Percentiles rank a stretch among this genome's conserved stretches.
These are phyloP conservation scores for Phytophthora uliginosa DNA, from an alignment of 352 stramenopile genomes.

Conservation along the genomic window DNA sequence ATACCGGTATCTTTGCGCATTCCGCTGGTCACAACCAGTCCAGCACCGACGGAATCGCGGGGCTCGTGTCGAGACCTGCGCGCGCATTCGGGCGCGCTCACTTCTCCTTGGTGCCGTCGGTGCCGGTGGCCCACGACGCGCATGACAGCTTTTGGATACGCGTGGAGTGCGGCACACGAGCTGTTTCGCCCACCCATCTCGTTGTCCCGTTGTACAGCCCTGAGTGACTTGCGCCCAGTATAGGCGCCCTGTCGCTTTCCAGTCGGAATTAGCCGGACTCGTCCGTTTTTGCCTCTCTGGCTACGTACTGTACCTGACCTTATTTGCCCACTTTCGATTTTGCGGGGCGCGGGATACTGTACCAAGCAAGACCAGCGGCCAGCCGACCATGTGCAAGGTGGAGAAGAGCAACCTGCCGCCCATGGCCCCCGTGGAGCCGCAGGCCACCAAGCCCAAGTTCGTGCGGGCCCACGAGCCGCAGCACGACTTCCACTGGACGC, in stretches of 20 bases:
- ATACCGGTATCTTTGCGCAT: slow-evolving; percentile 14
- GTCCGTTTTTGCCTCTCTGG: slow-evolving; percentile 22
- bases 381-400: slow-evolving; percentile 60
- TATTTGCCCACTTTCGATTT: slow-evolving; percentile 39
- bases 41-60: slow-evolving; percentile 3
- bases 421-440: slow-evolving; percentile 51
- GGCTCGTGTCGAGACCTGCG: background rate
- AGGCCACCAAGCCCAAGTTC: slow-evolving; percentile 54
- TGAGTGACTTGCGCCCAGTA: slow-evolving; percentile 29
- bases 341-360: slow-evolving; percentile 24
- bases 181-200: slow-evolving; percentile 23
- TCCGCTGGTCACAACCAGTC: slow-evolving; percentile 22
- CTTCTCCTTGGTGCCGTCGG: background rate
- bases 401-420: slow-evolving; percentile 47
- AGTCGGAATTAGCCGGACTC: slow-evolving; percentile 8
- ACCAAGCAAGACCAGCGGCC: background rate
- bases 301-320: slow-evolving; percentile 28
- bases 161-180: background rate
- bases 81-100: background rate
- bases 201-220: slow-evolving; percentile 29
- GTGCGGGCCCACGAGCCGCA: slow-evolving; percentile 54
- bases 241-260: slow-evolving; percentile 14
- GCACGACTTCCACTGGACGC: slow-evolving; percentile 87
- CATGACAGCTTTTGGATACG: background rate
- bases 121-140: background rate